Base-by-base conservation (phyloP, 768 basidiomycete genomes). In the Cystobasidium tubakii region DNA sequence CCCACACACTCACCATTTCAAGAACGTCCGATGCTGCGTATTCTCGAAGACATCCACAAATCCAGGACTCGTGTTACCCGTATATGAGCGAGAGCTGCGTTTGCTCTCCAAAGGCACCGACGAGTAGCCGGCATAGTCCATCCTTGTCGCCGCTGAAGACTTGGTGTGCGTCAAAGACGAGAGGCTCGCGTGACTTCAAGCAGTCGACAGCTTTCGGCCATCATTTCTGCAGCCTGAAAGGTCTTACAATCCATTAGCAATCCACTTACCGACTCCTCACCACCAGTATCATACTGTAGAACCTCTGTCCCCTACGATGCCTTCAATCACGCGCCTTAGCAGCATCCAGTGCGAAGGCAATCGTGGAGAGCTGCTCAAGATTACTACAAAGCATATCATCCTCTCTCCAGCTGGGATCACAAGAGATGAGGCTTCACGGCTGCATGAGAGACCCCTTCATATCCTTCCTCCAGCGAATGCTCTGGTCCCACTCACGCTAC, bases 11-110 rank as follows among this genome's bases (percentile, higher is more conserved):
- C 46, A 67, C 69, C 69, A 71, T 60, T 71, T 71, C 54, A 71
- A 55, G 43, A 71, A 71, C 2, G 69, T 71, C 55, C 69, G 29
- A 53, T 55, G 53, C 69, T 71, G 69, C 2, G 69, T 71, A n/a
- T 34, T 57, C 55, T 71, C 69, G 34, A 71, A 71, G 12, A 71
- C 39, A 39, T 71, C 69, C 13, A 71, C 44, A 31, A 55, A 71
- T 44, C 66, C 66, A 25, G 29, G 23, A 50, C 66, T 67, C n/a
- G 27, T 31, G 66, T 31, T 29, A 12, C 66, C 66, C 29, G 27
- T 29, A 39, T 67, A 67, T 23, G 43, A 50, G 66, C 66, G 66
- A 9, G 66, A 67, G 50, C 66, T 67, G 43, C 66, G 66, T 25
- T 67, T 67, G 66, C 39, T 42, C 43, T 39, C 36, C 31, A 33